Percentiles rank a stretch among this genome's conserved stretches.
phyloP scores from a whole-genome alignment of 768 basidiomycete genomes.

The Lactarius sanguifluus region DNA sequence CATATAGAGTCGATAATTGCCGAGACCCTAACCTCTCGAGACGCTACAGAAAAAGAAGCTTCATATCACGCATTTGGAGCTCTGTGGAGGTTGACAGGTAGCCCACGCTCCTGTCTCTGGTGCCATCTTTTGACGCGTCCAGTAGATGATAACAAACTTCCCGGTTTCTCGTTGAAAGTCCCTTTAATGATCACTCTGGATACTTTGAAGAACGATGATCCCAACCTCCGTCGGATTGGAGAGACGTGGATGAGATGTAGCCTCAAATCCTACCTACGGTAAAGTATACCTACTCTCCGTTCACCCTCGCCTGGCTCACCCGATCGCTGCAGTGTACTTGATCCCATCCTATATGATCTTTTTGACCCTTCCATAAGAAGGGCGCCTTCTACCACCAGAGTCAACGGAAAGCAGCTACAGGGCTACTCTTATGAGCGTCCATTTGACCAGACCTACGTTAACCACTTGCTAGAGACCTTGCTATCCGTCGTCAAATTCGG shows the following conservation, averaged over 20 bases:
- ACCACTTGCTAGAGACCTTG: conserved; percentile 75
- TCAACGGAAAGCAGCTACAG: conserved; percentile 65
- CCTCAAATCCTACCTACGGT: conserved; percentile 90
- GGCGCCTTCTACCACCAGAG: conserved; percentile 46
- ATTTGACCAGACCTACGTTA: conserved; percentile 73
- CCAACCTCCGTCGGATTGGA: conserved; percentile 69
- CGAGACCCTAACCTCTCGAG: conserved; percentile 60
- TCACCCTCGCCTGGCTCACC: conserved; percentile 13
- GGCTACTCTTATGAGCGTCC: conserved; percentile 68
- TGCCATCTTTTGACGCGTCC: conserved; percentile 13
- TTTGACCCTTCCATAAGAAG: conserved; percentile 68
- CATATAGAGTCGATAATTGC: conserved; percentile 82
- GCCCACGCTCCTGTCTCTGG: conserved; percentile 27
- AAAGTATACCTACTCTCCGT: conserved; percentile 25
- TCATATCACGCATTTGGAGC: conserved; percentile 89
- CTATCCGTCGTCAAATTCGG: conserved; percentile 81
- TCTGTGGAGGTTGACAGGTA: conserved; percentile 88
- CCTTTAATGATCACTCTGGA: conserved; percentile 90
- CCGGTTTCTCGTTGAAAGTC: conserved; percentile 79
- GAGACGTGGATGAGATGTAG: conserved; percentile 99
- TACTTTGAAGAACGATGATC: conserved; percentile 73
- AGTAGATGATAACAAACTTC: conserved; percentile 75
- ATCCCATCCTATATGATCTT: conserved; percentile 80
- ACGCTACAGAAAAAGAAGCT: conserved; percentile 47
- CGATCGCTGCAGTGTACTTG: conserved; percentile 63